phyloP scores from a whole-genome alignment of 805 yeast species.

The Spathaspora hagerdaliae region DNA sequence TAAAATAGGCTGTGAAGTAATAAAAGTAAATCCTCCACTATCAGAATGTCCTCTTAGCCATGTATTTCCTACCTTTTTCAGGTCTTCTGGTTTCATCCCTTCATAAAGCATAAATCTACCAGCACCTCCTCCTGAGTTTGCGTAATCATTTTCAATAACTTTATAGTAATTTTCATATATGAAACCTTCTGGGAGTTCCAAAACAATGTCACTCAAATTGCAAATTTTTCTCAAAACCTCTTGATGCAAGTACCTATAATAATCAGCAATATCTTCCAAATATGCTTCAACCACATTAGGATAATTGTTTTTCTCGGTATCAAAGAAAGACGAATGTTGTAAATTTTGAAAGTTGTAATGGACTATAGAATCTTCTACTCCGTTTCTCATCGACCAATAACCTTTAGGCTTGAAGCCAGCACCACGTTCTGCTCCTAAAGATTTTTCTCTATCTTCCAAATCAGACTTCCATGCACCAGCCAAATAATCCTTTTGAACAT shows the following conservation, averaged over 20 bases:
- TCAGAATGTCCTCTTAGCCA: conserved; percentile 31
- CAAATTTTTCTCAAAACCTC: conserved; percentile 19
- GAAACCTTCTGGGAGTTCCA: conserved; percentile 26
- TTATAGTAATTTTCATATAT: conserved; percentile 26
- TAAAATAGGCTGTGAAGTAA: conserved; percentile 28
- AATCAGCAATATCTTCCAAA: conserved; percentile 18
- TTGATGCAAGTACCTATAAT: conserved; percentile 19
- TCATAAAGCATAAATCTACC: conserved; percentile 29
- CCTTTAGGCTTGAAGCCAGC: conserved; percentile 27
- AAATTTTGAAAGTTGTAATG: conserved; percentile 25
- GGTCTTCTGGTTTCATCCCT: conserved; percentile 19
- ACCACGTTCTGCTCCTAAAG: conserved; percentile 27
- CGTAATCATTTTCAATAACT: conserved; percentile 16
- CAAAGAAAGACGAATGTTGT: conserved; percentile 19
- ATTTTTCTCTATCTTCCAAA: conserved; percentile 19
- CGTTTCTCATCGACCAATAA: conserved; percentile 27
- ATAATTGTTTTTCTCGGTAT: conserved; percentile 14
- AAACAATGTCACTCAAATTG: conserved; percentile 21
- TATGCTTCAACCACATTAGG: conserved; percentile 22
- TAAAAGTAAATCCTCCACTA: conserved; percentile 26
- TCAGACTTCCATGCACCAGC: conserved; percentile 38
- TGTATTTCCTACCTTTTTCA: conserved; percentile 19
- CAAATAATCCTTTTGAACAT: conserved; percentile 30
- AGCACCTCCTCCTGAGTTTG: conserved; percentile 24
- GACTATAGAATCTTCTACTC: conserved; percentile 23